phyloP scores from a whole-genome alignment of 2,329 filamentous ascomycete genomes.

The Rhinocladiella mackenziei region DNA sequence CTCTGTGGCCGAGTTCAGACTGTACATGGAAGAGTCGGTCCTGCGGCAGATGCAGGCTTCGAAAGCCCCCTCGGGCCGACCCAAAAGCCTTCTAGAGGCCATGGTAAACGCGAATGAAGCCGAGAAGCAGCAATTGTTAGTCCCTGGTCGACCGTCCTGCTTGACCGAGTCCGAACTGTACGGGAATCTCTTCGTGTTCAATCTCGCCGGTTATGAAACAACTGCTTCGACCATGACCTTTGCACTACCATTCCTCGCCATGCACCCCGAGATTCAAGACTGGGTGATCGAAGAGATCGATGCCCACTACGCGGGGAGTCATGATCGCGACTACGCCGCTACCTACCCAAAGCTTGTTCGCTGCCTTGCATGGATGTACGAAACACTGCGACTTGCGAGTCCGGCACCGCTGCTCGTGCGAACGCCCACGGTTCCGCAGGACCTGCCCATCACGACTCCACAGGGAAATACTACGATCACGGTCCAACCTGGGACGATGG shows the following conservation, averaged over 20 bases:
- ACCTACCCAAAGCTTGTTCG: conserved; percentile 46
- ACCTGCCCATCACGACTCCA: conserved; percentile 19
- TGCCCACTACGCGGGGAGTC: conserved; percentile 26
- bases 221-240: conserved; percentile 24
- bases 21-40: conserved; percentile 26
- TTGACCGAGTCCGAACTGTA: conserved; percentile 41
- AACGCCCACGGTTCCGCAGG: conserved; percentile 19
- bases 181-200: conserved; percentile 49
- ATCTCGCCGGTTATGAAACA: conserved; percentile 41
- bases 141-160: conserved; percentile 1
- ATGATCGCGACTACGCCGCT: conserved; percentile 44
- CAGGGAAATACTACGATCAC: conserved; percentile 15
- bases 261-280: conserved; percentile 21
- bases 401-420: conserved; percentile 26
- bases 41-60: conserved; percentile 15
- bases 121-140: conserved; percentile 1
- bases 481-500: conserved; percentile 28
- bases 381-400: conserved; percentile 31
- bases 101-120: conserved; percentile 14
- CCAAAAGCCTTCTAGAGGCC: conserved; percentile 18
- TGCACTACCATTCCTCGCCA: conserved; percentile 24
- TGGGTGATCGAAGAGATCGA: conserved; percentile 28
- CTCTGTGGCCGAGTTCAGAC: conserved; percentile 30
- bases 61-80: too few relatives aligned
- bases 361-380: conserved; percentile 46